phyloP scores from a whole-genome alignment of 495 filamentous ascomycete genomes.

The Lasiosphaeria ovina region DNA sequence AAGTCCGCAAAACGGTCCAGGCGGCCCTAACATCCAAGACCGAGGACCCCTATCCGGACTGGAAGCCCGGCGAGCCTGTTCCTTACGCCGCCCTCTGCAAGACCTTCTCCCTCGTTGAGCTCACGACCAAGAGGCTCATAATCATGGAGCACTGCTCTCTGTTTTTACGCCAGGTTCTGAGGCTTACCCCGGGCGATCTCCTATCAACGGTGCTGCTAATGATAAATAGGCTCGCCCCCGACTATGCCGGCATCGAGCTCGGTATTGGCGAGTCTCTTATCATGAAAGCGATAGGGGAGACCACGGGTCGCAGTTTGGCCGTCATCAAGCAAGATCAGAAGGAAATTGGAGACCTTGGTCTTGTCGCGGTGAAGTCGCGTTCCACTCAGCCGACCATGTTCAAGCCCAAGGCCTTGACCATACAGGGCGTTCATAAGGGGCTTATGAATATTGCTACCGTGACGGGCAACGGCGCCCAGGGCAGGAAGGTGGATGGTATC shows the following conservation, averaged over 20 bases:
- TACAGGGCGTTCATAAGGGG: constrained; percentile 82
- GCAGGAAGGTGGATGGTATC: constrained; percentile 87
- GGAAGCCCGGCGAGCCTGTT: constrained; percentile 82
- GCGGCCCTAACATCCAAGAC: constrained; percentile 60
- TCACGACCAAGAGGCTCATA: constrained; percentile 84
- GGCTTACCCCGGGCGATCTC: constrained; percentile 85
- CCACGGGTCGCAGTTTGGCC: constrained; percentile 79
- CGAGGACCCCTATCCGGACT: constrained; percentile 90
- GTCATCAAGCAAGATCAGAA: constrained; percentile 93
- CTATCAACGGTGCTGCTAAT: constrained; percentile 87
- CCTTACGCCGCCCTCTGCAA: constrained; percentile 94
- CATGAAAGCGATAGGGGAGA: constrained; percentile 97
- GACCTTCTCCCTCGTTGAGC: constrained; percentile 89
- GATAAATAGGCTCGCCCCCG: constrained; percentile 96
- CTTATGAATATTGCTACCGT: constrained; percentile 84
- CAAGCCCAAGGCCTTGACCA: constrained; percentile 87
- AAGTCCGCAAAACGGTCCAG: constrained; percentile 82
- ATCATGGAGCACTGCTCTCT: constrained; percentile 86
- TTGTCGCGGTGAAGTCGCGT: constrained; percentile 92
- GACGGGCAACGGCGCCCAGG: constrained; percentile 83
- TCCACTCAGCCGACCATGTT: constrained; percentile 96
- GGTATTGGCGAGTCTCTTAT: constrained; percentile 96
- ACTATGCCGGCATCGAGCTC: constrained; percentile 92
- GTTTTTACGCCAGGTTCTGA: constrained; percentile 88
- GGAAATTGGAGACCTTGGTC: constrained; percentile 90